Evolutionary conservation across 257 asterid genomes (phyloP).

Genomic region (Solanum peruvianum): DNA sequence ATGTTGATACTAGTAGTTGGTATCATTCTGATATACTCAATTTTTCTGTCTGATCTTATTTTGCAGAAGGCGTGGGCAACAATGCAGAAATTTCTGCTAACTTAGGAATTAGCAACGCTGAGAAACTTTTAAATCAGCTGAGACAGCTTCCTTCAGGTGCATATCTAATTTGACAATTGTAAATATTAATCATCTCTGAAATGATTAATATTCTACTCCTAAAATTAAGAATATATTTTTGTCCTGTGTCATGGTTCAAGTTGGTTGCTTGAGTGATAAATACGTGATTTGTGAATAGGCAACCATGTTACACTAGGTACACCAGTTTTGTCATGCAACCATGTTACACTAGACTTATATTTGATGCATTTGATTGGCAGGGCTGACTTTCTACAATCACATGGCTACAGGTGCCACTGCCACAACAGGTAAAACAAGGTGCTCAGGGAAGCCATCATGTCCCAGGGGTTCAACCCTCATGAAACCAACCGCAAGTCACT

Average conservation of each 20-base stretch:
- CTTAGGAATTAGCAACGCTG: constrained; percentile 17
- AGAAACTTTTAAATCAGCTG: constrained; percentile 29
- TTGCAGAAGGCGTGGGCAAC: constrained; percentile 20
- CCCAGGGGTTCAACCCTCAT: constrained; percentile 81
- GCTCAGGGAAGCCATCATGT: constrained; percentile 29
- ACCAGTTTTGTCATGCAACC: background rate
- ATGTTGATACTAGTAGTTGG: background rate
- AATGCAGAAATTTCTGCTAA: constrained; percentile 15
- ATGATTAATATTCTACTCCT: background rate
- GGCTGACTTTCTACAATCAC: constrained; percentile 43
- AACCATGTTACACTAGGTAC: background rate
- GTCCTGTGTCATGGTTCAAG: background rate
- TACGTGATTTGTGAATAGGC: background rate
- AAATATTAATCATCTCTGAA: background rate
- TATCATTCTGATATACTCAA: background rate
- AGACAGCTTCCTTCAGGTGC: constrained; percentile 54
- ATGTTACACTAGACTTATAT: background rate
- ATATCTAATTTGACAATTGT: background rate
- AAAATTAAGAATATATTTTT: background rate
- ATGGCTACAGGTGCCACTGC: constrained; percentile 22
- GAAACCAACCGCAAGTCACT: constrained; percentile 94
- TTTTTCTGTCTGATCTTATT: background rate
- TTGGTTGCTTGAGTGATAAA: background rate
- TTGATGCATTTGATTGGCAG: constrained; percentile 25
- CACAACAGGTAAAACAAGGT: constrained; percentile 33